Evolutionary conservation across 2,329 filamentous ascomycete species (phyloP), one percentile per base, ranked within the genome.

Genomic region (Exserohilum turcica): DNA sequence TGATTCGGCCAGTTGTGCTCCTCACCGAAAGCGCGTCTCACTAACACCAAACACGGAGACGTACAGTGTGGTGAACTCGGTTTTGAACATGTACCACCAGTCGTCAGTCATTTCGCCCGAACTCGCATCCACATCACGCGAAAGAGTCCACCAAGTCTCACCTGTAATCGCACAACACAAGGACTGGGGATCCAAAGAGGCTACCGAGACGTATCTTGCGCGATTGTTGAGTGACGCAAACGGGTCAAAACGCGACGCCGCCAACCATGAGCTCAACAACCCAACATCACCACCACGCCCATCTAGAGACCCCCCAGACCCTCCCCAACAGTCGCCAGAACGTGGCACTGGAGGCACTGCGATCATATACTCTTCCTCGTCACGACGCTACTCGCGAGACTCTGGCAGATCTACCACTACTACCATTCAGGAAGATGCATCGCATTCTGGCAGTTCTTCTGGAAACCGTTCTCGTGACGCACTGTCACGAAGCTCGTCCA

Each of bases 171-270:
- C 79, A n/a, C 78, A 79, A 57, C 76, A 81, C 53, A 78, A 78
- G 6, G 77, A 79, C 29, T 84, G 81, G 79, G 80, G 82, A 45
- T 80, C 81, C 1, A 81, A 79, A 50, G 80, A 80, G 51, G 79
- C 81, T 2, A 82, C 80, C 3, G 80, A 82, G 54, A 75, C 82
- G n/a, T 84, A 82, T 64, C 67, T 85, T 5, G 78, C 82, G 51
- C 76, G 82, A 54, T 46, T 76, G n/a, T 50, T 76, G 27, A 74
- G 71, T 52, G 72, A 74, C 53, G 71, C 68, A 24, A 71, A 63
- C 64, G 81, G 54, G 44, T 55, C 57, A 24, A 54, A 49, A 45
- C 47, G 54, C 40, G 48, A 57, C 38, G 43, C 36, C n/a, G 13
- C 53, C 18, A 51, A 54, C 36, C 52, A 56, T n/a, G 56, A 61